Evolutionary conservation across 306 rosid genomes (phyloP).

Genomic region (Rosa persica): DNA sequence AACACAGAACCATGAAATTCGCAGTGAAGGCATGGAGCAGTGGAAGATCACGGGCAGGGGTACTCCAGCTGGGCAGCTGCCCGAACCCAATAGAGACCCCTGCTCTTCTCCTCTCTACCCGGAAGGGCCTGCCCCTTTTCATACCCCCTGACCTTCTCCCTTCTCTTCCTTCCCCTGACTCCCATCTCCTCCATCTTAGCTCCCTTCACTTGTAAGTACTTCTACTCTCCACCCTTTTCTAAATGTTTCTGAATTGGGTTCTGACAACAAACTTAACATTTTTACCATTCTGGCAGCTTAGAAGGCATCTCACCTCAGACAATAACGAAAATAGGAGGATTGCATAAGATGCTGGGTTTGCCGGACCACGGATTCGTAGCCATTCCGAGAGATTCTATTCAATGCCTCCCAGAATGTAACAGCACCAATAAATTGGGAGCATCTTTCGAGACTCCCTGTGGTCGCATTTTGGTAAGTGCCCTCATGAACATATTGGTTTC

Average conservation of each 20-base stretch:
- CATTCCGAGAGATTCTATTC: slow-evolving; percentile 73
- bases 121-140: slow-evolving; percentile 80
- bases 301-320: slow-evolving; percentile 73
- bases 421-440: slow-evolving; percentile 65
- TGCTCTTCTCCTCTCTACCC: slow-evolving; percentile 73
- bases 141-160: slow-evolving; percentile 77
- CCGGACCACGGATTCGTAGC: slow-evolving; percentile 60
- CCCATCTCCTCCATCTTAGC: slow-evolving; percentile 73
- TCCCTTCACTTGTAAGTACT: slow-evolving; percentile 77
- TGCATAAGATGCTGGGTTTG: slow-evolving; percentile 63
- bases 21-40: slow-evolving; percentile 63
- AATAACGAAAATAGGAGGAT: slow-evolving; percentile 72
- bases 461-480: slow-evolving; percentile 70
- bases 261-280: background rate
- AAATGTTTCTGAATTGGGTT: background rate
- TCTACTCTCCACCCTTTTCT: background rate
- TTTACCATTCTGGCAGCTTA: slow-evolving; percentile 35
- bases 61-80: slow-evolving; percentile 53
- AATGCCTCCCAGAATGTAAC: slow-evolving; percentile 65
- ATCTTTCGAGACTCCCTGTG: slow-evolving; percentile 83
- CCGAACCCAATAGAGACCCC: slow-evolving; percentile 64
- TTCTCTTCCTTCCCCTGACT: slow-evolving; percentile 92
- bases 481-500: slow-evolving; percentile 6
- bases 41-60: slow-evolving; percentile 66
- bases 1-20: slow-evolving; percentile 51